A percentile compares a stretch with the other conserved stretches of the same genome.
Conservation (phyloP, 768 basidiomycete genomes). For the Lyophyllum shimeji region DNA sequence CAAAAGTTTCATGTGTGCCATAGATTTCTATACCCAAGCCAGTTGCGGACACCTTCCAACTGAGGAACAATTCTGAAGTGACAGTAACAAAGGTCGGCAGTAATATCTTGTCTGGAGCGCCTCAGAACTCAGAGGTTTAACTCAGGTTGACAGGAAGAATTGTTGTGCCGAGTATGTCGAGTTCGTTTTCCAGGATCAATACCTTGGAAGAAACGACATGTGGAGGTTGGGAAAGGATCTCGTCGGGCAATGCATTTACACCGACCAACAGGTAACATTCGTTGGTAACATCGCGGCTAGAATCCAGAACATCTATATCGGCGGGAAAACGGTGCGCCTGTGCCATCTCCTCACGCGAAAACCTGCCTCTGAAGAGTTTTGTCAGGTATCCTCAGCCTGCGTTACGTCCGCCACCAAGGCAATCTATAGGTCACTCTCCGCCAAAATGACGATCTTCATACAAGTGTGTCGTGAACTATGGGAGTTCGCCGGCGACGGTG, state of each 20-base stretch:
- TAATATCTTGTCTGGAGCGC: background rate
- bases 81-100: slow-evolving; percentile 60
- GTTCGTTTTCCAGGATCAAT: slow-evolving; percentile 92
- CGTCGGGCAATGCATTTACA: slow-evolving; percentile 77
- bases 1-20: background rate
- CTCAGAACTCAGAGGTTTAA: slow-evolving; percentile 13
- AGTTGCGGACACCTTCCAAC: slow-evolving; percentile 66
- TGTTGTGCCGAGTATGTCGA: slow-evolving; percentile 80
- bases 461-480: slow-evolving; percentile 96
- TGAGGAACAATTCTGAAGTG: slow-evolving; percentile 75
- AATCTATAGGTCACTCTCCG: slow-evolving; percentile 87
- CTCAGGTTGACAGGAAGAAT: slow-evolving; percentile 64
- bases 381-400: slow-evolving; percentile 77
- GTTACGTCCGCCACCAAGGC: slow-evolving; percentile 83
- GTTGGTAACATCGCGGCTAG: slow-evolving; percentile 82
- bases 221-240: slow-evolving; percentile 88
- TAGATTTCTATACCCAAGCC: slow-evolving; percentile 77
- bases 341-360: slow-evolving; percentile 2
- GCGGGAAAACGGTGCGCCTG: slow-evolving; percentile 56
- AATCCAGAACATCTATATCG: slow-evolving; percentile 76
- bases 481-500: slow-evolving; percentile 96
- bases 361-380: background rate
- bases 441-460: slow-evolving; percentile 91
- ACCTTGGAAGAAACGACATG: slow-evolving; percentile 95
- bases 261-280: slow-evolving; percentile 83